Percentiles rank a stretch among this genome's conserved stretches.
These are phyloP conservation scores for Neoboletus magnificus DNA, from an alignment of 768 basidiomycete species.

Conservation along the genomic window DNA sequence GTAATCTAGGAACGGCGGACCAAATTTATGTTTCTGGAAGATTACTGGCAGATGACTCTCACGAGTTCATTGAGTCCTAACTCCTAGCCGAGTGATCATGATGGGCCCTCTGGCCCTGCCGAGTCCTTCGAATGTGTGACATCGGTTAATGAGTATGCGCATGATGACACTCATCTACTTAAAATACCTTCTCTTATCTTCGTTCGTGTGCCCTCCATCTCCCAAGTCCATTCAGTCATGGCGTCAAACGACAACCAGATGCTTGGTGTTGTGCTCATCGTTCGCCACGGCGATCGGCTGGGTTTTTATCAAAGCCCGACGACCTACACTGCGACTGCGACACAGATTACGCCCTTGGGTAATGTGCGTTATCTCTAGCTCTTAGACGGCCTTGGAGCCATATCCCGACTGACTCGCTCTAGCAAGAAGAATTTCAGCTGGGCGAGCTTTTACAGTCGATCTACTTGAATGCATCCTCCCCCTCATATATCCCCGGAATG, in stretches of 20 bases:
- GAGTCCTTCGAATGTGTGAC: background rate
- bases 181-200: background rate
- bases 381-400: background rate
- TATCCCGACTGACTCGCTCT: background rate
- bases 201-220: background rate
- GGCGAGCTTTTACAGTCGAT: constrained; percentile 49
- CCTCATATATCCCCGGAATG: constrained; percentile 47
- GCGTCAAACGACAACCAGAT: constrained; percentile 30
- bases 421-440: constrained; percentile 59
- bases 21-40: no score
- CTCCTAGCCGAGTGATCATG: no score
- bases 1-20: no score
- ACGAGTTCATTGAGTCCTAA: no score
- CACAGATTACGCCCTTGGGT: constrained; percentile 65
- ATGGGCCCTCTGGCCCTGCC: no score
- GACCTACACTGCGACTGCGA: constrained; percentile 53
- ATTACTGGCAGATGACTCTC: no score
- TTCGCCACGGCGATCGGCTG: constrained; percentile 59
- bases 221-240: constrained; percentile 8
- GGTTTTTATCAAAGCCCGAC: constrained; percentile 65
- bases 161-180: background rate
- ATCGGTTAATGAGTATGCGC: background rate
- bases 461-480: constrained; percentile 53
- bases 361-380: constrained; percentile 40
- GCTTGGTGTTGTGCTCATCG: constrained; percentile 54